These are phyloP conservation scores for Phoma sp. DNA, from an alignment of 2,329 filamentous ascomycete genomes.

Conservation along the genomic window DNA sequence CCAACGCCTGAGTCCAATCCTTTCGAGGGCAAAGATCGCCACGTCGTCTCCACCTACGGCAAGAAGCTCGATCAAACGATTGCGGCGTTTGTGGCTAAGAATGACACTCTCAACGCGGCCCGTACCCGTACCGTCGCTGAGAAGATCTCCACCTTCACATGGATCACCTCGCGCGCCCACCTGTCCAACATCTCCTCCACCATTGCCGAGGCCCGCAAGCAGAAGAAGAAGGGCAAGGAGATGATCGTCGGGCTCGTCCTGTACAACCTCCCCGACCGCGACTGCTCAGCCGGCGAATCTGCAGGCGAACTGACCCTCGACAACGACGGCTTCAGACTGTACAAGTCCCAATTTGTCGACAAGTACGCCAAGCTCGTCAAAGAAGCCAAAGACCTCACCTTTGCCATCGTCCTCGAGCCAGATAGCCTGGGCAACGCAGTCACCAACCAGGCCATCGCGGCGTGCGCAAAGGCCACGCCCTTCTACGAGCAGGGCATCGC, in stretches of 20 bases:
- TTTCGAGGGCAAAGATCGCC: conserved; percentile 33
- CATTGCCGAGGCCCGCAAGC: conserved; percentile 32
- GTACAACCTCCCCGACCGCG: conserved; percentile 92
- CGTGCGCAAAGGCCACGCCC: conserved; percentile 33
- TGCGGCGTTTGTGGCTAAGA: conserved; percentile 29
- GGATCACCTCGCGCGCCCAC: conserved; percentile 32
- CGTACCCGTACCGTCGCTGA: conserved; percentile 37
- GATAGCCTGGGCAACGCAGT: conserved; percentile 39
- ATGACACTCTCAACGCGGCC: conserved; percentile 36
- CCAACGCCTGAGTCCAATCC: conserved; percentile 30
- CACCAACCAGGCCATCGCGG: conserved; percentile 34
- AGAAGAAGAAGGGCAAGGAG: conserved; percentile 25
- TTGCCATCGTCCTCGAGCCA: conserved; percentile 40
- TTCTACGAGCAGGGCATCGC: conserved; percentile 41
- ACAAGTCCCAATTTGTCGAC: conserved; percentile 42
- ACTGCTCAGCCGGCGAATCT: conserved; percentile 81
- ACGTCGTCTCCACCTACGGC: conserved; percentile 31
- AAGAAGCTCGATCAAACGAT: conserved; percentile 40
- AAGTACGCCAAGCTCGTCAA: conserved; percentile 33
- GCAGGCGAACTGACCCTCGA: conserved; percentile 80
- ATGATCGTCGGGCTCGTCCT: conserved; percentile 66
- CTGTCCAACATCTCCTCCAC: conserved; percentile 28
- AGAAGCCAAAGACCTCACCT: conserved; percentile 35
- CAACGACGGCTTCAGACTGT: conserved; percentile 31
- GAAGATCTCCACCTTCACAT: conserved; percentile 38